Conservation (phyloP, 768 basidiomycete species). For the Leccinum sublutescens region DNA sequence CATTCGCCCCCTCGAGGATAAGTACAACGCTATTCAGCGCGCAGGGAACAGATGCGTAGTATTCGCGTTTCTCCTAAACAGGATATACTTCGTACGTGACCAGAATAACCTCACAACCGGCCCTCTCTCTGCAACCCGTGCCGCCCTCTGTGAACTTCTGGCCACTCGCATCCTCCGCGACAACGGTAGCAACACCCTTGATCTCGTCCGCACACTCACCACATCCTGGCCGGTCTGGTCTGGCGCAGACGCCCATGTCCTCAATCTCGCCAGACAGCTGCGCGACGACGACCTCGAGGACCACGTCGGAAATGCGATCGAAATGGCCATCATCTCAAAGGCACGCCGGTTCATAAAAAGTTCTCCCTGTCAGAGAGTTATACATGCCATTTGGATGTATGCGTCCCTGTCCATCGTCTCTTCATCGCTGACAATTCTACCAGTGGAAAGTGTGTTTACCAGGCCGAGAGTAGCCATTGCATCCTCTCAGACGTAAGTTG, state of each 20-base stretch:
- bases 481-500: constrained; percentile 83
- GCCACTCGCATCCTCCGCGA: constrained; percentile 78
- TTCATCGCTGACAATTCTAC: constrained; percentile 15
- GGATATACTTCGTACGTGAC: constrained; percentile 82
- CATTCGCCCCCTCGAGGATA: constrained; percentile 82
- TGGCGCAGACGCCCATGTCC: constrained; percentile 61
- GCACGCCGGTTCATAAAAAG: constrained; percentile 90
- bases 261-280: constrained; percentile 60
- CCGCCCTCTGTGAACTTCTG: constrained; percentile 84
- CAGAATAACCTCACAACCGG: constrained; percentile 61
- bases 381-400: constrained; percentile 78
- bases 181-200: constrained; percentile 64
- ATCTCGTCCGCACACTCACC: constrained; percentile 67
- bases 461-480: constrained; percentile 81
- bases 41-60: constrained; percentile 79
- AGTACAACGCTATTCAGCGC: constrained; percentile 72
- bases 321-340: constrained; percentile 85
- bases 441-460: constrained; percentile 92
- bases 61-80: constrained; percentile 86
- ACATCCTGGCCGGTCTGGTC: constrained; percentile 81
- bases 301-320: constrained; percentile 87
- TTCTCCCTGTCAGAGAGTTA: constrained; percentile 86
- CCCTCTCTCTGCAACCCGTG: constrained; percentile 71
- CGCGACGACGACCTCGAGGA: constrained; percentile 73
- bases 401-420: constrained; percentile 18